phyloP scores from a whole-genome alignment of 768 basidiomycete genomes.

The Tulasnella calospora region DNA sequence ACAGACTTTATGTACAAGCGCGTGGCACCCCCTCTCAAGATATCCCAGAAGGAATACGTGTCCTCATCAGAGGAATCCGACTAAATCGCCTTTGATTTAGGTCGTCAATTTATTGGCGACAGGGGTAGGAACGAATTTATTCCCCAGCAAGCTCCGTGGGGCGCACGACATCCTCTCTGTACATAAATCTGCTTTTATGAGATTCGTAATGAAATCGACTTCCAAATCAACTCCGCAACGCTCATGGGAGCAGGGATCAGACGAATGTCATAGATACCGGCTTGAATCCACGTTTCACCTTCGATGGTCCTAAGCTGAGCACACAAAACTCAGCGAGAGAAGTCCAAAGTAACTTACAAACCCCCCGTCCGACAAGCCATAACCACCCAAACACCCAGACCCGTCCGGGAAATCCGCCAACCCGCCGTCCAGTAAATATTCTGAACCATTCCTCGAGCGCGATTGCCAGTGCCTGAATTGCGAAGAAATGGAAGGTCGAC shows the following conservation, averaged over 20 bases:
- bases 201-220: background rate
- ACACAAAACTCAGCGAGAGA: background rate
- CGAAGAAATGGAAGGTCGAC: constrained; percentile 21
- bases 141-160: no score
- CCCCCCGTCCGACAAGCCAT: background rate
- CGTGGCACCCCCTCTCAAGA: background rate
- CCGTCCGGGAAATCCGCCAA: constrained; percentile 15
- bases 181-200: no score
- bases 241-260: background rate
- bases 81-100: no score
- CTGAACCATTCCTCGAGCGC: constrained; percentile 21
- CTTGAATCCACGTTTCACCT: background rate
- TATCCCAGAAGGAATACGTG: no score
- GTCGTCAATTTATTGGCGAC: no score
- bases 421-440: background rate
- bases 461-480: constrained; percentile 18
- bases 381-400: constrained; percentile 23
- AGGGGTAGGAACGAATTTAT: no score
- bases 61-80: no score
- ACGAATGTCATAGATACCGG: background rate
- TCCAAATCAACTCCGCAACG: background rate
- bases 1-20: constrained; percentile 27
- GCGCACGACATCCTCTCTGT: no score
- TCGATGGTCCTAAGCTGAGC: background rate
- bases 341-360: constrained; percentile 13